Percentiles rank a stretch among this genome's conserved stretches.
phyloP scores from a whole-genome alignment of 345 rosid genomes.

The Balakata baccata region DNA sequence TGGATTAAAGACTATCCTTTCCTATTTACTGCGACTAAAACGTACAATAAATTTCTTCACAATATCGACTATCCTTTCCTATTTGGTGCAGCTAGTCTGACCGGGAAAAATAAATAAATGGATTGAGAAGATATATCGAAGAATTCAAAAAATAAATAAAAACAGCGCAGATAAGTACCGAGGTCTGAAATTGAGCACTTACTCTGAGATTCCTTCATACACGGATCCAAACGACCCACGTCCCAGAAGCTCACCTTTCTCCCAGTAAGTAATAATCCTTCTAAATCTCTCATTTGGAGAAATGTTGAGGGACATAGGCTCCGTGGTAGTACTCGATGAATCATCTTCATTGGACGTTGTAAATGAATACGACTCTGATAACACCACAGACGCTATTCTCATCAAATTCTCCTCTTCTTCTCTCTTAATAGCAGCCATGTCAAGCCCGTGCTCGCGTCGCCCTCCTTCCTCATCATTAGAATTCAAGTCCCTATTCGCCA shows the following conservation, averaged over 20 bases:
- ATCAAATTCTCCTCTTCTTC: constrained; percentile 28
- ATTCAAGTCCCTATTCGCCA: constrained; percentile 4
- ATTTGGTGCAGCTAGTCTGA: too few species aligned
- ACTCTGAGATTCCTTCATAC: constrained; percentile 78
- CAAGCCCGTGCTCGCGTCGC: constrained; percentile 19
- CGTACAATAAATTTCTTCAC: too few species aligned
- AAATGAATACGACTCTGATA: constrained; percentile 43
- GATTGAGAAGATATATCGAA: background rate
- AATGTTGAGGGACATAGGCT: constrained; percentile 47
- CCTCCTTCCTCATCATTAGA: constrained; percentile 37
- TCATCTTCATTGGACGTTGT: constrained; percentile 74
- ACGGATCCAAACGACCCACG: constrained; percentile 91
- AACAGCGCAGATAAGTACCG: background rate
- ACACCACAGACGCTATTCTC: constrained; percentile 30
- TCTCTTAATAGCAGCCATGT: constrained; percentile 14
- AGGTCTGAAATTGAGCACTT: constrained; percentile 30
- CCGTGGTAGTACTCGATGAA: constrained; percentile 61
- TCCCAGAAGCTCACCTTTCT: constrained; percentile 75
- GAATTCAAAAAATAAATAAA: too few species aligned
- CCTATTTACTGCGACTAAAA: too few species aligned
- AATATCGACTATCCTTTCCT: too few species aligned
- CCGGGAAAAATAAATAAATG: background rate
- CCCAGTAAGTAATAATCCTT: constrained; percentile 52
- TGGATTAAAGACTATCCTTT: too few species aligned
- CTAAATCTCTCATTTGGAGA: constrained; percentile 58